Evolutionary conservation across 306 rosid genomes (phyloP).

Genomic region (Castanopsis chinensis): DNA sequence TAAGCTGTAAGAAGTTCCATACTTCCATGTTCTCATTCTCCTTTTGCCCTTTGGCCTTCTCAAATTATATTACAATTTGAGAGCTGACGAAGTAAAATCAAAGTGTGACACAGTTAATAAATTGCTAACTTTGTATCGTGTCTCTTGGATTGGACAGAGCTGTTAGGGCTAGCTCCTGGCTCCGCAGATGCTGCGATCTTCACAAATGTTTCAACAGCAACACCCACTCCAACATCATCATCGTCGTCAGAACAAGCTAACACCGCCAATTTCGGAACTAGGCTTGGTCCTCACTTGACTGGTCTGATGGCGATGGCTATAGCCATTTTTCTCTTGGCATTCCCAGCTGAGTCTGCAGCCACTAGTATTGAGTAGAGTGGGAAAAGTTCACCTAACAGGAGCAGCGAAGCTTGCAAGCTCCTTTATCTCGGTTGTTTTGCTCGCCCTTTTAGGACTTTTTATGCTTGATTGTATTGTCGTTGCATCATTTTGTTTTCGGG

Average conservation of each 20-base stretch:
- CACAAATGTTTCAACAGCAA: slow-evolving; percentile 28
- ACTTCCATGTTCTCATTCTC: background rate
- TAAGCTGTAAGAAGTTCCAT: background rate
- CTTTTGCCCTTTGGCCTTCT: background rate
- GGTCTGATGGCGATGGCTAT: slow-evolving; percentile 26
- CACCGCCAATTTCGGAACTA: slow-evolving; percentile 11
- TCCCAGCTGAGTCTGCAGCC: slow-evolving; percentile 27
- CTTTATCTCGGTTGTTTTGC: background rate
- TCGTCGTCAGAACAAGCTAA: background rate
- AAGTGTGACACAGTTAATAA: background rate
- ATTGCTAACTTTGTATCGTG: background rate
- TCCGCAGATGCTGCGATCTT: slow-evolving; percentile 85
- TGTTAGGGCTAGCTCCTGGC: slow-evolving; percentile 58
- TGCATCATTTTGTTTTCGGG: background rate
- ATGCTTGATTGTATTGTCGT: background rate
- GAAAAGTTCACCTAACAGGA: background rate
- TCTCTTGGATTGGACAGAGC: slow-evolving; percentile 38
- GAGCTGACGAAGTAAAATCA: too few species aligned
- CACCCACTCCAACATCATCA: background rate
- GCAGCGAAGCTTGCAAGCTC: background rate
- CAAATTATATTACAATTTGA: too few species aligned
- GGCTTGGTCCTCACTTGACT: slow-evolving; percentile 18
- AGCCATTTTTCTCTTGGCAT: slow-evolving; percentile 25
- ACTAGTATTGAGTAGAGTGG: background rate
- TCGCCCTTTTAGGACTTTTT: background rate